Conservation (phyloP, 345 rosid genomes). For the Euphorbia peplus region DNA sequence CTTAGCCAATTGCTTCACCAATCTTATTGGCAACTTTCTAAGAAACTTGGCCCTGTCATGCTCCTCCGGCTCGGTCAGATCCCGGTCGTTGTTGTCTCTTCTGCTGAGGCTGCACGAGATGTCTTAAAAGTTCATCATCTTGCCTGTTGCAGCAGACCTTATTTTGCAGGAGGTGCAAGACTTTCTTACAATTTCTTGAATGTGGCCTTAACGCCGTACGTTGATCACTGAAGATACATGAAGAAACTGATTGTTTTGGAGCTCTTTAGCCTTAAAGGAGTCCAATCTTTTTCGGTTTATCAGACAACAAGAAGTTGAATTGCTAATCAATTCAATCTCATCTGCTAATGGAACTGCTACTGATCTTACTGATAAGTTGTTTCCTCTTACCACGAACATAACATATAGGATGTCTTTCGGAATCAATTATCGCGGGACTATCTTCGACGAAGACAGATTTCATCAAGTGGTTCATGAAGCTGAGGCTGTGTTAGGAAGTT, state of each 20-base stretch:
- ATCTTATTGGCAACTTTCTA: conserved; percentile 4
- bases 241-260: conserved; percentile 9
- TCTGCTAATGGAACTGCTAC: conserved; percentile 3
- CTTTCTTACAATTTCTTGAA: conserved; percentile 17
- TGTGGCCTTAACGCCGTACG: conserved; percentile 20
- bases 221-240: conserved; percentile 19
- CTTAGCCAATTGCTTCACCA: conserved; percentile 8
- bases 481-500: conserved; percentile 23
- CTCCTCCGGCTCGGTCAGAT: conserved; percentile 11
- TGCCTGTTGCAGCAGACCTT: conserved; percentile 18
- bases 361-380: conserved; percentile 10
- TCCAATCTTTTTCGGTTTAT: conserved; percentile 16
- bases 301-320: conserved; percentile 1
- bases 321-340: conserved; percentile 2
- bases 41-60: conserved; percentile 23
- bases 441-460: conserved; percentile 28
- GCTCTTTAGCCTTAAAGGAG: conserved; percentile 22
- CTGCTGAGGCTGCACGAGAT: conserved; percentile 25
- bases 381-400: conserved; percentile 6
- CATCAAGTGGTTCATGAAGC: conserved; percentile 31
- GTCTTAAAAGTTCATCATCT: conserved; percentile 24
- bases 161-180: background rate
- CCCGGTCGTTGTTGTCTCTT: conserved; percentile 14
- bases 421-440: conserved; percentile 9
- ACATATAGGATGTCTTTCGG: conserved; percentile 15